Conservation (phyloP, 164 flowering plant species). For the Annona squamosa region DNA sequence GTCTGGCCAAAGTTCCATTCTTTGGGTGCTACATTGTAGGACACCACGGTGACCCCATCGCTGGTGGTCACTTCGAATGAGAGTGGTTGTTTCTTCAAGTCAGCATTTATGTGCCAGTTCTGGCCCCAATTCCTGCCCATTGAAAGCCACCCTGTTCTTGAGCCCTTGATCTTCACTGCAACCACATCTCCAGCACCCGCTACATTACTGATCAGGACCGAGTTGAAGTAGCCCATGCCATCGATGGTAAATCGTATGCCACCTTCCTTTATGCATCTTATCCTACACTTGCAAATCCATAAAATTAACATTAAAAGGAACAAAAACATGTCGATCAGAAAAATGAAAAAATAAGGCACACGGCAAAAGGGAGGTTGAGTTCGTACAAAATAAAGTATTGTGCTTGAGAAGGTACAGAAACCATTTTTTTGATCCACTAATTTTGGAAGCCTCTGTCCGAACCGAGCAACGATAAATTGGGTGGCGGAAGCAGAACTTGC, state of each 20-base stretch:
- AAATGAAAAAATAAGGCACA: too few relatives aligned
- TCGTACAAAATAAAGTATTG: too few relatives aligned
- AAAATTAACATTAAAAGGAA: background rate
- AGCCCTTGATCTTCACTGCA: constrained; percentile 79
- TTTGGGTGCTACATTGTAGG: constrained; percentile 78
- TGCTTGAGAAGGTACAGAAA: too few relatives aligned
- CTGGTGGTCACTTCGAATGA: constrained; percentile 81
- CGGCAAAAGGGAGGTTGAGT: too few relatives aligned
- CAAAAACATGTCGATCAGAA: background rate
- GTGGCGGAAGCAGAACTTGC: too few relatives aligned
- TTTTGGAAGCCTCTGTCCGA: too few relatives aligned
- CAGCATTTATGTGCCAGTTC: constrained; percentile 84
- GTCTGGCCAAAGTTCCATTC: constrained; percentile 77
- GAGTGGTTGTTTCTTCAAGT: constrained; percentile 71
- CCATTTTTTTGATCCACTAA: too few relatives aligned
- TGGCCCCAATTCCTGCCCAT: constrained; percentile 99
- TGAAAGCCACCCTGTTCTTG: constrained; percentile 88
- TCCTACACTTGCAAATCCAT: constrained; percentile 34
- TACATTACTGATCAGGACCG: constrained; percentile 76
- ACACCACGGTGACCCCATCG: constrained; percentile 59
- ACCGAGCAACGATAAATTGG: too few relatives aligned
- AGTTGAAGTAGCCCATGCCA: constrained; percentile 58
- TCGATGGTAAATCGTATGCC: constrained; percentile 64
- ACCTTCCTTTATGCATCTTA: constrained; percentile 85
- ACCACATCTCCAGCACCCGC: constrained; percentile 83